phyloP scores from a whole-genome alignment of 495 filamentous ascomycete species.

The Penicilliopsis zonata region DNA sequence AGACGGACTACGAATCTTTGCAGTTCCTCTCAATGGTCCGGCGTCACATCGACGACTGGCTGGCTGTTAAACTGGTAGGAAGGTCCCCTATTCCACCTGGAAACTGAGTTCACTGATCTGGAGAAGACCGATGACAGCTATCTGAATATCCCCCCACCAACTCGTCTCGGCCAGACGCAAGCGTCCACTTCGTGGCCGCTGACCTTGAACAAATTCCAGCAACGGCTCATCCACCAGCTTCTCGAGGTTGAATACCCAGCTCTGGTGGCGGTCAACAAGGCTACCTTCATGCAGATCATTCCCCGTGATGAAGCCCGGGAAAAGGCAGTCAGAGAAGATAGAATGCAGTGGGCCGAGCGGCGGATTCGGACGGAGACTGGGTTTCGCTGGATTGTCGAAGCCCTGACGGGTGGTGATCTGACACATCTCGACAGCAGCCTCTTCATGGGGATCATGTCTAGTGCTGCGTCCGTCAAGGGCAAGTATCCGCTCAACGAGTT shows the following conservation, averaged over 20 bases:
- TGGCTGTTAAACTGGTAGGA: constrained; percentile 15
- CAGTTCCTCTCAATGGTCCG: constrained; percentile 41
- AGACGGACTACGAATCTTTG: constrained; percentile 41
- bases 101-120: background rate
- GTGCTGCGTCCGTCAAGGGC: constrained; percentile 32
- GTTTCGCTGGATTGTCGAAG: constrained; percentile 61
- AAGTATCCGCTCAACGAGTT: constrained; percentile 15
- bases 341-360: constrained; percentile 23
- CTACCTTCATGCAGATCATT: constrained; percentile 41
- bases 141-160: constrained; percentile 21
- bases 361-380: constrained; percentile 41
- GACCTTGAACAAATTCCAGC: constrained; percentile 39
- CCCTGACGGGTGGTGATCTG: constrained; percentile 47
- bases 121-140: constrained; percentile 11
- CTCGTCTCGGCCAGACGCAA: background rate
- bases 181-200: constrained; percentile 4
- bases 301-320: constrained; percentile 36
- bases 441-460: constrained; percentile 15
- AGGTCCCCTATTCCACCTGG: background rate
- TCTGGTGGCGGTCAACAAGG: constrained; percentile 31
- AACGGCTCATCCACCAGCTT: constrained; percentile 56
- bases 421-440: constrained; percentile 31
- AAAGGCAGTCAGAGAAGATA: constrained; percentile 21
- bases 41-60: constrained; percentile 38
- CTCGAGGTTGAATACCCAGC: constrained; percentile 51